Conservation (phyloP, 805 yeast genomes). For the Barnettozyma vustinii region DNA sequence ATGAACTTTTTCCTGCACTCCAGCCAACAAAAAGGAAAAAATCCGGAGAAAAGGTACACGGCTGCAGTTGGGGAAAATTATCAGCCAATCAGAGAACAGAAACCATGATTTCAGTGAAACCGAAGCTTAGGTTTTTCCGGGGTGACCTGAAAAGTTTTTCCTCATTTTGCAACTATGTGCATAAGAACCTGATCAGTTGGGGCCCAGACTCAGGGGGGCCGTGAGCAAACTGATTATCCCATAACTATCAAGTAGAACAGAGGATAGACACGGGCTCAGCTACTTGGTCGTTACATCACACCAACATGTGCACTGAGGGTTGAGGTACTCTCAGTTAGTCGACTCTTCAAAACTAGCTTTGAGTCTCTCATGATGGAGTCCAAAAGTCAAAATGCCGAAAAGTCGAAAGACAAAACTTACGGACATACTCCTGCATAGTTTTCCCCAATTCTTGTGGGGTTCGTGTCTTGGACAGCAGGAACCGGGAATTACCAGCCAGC, state of each 20-base stretch:
- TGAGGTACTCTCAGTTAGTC: too few species aligned
- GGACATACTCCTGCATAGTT: background rate
- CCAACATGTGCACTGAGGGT: too few species aligned
- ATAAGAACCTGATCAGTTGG: background rate
- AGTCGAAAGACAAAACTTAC: background rate
- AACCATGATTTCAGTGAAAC: background rate
- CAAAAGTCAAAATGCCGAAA: too few species aligned
- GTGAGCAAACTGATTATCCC: background rate
- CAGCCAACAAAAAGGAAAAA: background rate
- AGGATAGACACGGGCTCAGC: too few species aligned
- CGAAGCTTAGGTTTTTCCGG: background rate
- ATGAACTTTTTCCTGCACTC: slow-evolving; percentile 1
- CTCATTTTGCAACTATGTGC: background rate
- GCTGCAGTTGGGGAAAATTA: background rate
- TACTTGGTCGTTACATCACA: too few species aligned
- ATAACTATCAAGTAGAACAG: too few species aligned
- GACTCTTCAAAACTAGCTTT: too few species aligned
- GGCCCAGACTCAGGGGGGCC: background rate
- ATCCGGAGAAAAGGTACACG: background rate
- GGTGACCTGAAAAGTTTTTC: background rate
- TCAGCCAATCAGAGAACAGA: background rate
- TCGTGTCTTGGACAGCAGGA: background rate
- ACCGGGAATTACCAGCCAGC: background rate
- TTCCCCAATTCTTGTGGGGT: background rate
- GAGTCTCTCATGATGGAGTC: too few species aligned